Evolutionary conservation across 2,329 filamentous ascomycete species (phyloP).

Genomic region (Madurella mycetomatis): DNA sequence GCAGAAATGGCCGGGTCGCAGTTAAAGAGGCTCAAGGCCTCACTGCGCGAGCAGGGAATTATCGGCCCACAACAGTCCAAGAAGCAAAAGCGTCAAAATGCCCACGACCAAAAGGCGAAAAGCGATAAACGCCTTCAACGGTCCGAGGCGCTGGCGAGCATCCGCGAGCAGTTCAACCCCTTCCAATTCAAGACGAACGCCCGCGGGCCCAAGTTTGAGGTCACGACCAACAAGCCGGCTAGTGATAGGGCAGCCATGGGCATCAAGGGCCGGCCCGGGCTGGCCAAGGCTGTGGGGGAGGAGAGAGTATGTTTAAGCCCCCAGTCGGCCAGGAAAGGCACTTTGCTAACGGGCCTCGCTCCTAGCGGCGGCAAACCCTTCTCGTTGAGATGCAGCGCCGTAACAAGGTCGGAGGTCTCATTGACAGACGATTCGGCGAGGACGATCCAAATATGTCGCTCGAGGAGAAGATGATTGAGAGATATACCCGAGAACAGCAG

Average conservation of each 20-base stretch:
- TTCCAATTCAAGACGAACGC: slow-evolving; percentile 86
- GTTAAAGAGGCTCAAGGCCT: slow-evolving; percentile 90
- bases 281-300: slow-evolving; percentile 81
- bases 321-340: not conserved
- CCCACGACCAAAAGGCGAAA: slow-evolving; percentile 60
- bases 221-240: slow-evolving; percentile 62
- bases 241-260: slow-evolving; percentile 50
- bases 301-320: slow-evolving; percentile 57
- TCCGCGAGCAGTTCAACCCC: slow-evolving; percentile 95
- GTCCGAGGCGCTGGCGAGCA: slow-evolving; percentile 72
- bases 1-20: slow-evolving; percentile 87
- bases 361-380: slow-evolving; percentile 70
- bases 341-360: not conserved
- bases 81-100: slow-evolving; percentile 78
- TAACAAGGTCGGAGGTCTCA: slow-evolving; percentile 86
- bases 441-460: slow-evolving; percentile 90
- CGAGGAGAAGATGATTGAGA: slow-evolving; percentile 85
- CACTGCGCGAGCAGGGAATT: slow-evolving; percentile 82
- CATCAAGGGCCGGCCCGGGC: slow-evolving; percentile 70
- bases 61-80: slow-evolving; percentile 91
- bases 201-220: slow-evolving; percentile 77
- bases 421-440: slow-evolving; percentile 93
- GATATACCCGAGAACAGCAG: slow-evolving; percentile 86
- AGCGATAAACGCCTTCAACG: slow-evolving; percentile 71
- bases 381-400: slow-evolving; percentile 84